These are phyloP conservation scores for barley (Hordeum vulgare) DNA, from an alignment of 176 grass and related monocot species.

Conservation along the genomic window DNA sequence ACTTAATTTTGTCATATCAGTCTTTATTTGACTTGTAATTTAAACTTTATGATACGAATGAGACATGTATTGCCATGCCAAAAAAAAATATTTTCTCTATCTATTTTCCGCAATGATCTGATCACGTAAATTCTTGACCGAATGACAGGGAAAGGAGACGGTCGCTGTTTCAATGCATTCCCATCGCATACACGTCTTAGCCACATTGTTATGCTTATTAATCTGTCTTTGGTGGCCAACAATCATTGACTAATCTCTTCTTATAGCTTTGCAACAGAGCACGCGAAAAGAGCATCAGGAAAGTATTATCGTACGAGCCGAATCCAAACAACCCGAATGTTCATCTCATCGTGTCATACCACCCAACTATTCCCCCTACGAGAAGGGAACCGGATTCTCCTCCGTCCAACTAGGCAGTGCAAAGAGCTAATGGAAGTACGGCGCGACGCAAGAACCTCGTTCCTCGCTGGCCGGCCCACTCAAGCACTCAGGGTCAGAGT, in stretches of 20 bases:
- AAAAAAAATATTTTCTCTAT: too few species aligned
- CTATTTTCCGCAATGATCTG: too few species aligned
- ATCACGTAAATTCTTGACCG: background rate
- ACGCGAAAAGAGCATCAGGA: background rate
- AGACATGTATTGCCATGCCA: too few species aligned
- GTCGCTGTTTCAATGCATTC: background rate
- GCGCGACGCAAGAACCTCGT: background rate
- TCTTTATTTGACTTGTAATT: too few species aligned
- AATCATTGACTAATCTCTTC: slow-evolving; percentile 15
- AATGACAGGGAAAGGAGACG: background rate
- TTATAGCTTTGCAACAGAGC: background rate
- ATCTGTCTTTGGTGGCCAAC: background rate
- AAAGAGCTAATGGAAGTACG: slow-evolving; percentile 1
- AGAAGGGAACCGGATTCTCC: slow-evolving; percentile 53
- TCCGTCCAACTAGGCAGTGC: background rate
- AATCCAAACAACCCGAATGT: background rate
- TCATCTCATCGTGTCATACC: background rate
- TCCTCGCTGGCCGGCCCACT: background rate
- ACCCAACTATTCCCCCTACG: slow-evolving; percentile 5
- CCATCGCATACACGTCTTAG: background rate
- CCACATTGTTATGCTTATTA: background rate
- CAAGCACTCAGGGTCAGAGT: background rate
- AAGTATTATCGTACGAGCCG: background rate
- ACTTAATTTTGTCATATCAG: too few species aligned
- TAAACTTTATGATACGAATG: too few species aligned